Conservation (phyloP, 2,329 filamentous ascomycete species). For the Trichoderma pleuroti region DNA sequence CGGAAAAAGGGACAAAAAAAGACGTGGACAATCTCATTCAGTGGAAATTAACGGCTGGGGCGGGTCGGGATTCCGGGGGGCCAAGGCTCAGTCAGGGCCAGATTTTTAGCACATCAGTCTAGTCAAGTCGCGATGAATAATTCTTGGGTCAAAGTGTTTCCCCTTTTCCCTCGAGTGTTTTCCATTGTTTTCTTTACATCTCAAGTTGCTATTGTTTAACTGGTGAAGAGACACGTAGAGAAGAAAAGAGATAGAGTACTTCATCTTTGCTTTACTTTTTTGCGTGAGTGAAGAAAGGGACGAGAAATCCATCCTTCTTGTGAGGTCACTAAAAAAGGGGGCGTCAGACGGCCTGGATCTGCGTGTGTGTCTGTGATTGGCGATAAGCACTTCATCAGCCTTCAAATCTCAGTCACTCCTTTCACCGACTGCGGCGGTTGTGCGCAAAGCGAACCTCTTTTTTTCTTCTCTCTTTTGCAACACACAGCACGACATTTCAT, state of each 20-base stretch:
- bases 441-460: background rate
- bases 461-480: background rate
- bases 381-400: background rate
- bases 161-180: background rate
- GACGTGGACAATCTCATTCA: background rate
- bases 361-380: background rate
- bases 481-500: background rate
- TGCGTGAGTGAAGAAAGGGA: background rate
- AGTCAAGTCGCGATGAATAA: background rate
- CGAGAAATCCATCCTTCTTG: background rate
- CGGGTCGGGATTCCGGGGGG: background rate
- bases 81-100: background rate
- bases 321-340: background rate
- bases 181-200: background rate
- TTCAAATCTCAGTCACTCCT: background rate
- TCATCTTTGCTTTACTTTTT: too few relatives aligned
- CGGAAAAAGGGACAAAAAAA: background rate
- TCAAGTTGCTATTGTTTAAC: background rate
- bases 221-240: background rate
- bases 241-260: background rate
- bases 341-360: too few relatives aligned
- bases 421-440: background rate
- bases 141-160: background rate
- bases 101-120: background rate
- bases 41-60: constrained; percentile 6